A percentile compares a stretch with the other conserved stretches of the same genome.
phyloP scores from a whole-genome alignment of 2,329 filamentous ascomycete species.

The Botryotinia narcissicola region DNA sequence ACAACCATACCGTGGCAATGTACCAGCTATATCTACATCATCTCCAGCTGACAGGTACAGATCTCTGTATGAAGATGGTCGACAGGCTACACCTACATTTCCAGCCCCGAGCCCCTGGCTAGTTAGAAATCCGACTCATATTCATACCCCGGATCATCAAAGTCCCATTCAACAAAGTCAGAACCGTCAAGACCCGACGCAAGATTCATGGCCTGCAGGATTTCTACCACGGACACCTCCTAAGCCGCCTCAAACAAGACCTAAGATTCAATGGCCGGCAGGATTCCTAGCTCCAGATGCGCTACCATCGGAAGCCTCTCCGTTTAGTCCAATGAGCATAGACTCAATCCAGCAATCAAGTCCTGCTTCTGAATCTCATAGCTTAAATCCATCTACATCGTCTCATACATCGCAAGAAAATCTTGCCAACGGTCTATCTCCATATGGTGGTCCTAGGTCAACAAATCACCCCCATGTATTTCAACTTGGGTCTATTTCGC shows the following conservation, averaged over 20 bases:
- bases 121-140: not conserved
- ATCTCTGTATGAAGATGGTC: not conserved
- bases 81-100: not conserved
- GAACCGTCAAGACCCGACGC: not conserved
- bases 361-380: not conserved
- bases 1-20: too few relatives aligned
- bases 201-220: conserved; percentile 14
- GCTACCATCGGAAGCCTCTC: not conserved
- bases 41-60: not conserved
- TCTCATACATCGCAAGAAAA: not conserved
- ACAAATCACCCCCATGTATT: not conserved
- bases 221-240: not conserved
- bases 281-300: conserved; percentile 2
- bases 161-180: not conserved
- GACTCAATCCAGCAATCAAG: not conserved
- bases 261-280: conserved; percentile 7
- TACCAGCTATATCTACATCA: not conserved
- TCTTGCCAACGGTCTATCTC: not conserved
- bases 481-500: not conserved
- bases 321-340: not conserved
- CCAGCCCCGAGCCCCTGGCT: not conserved
- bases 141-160: not conserved
- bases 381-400: not conserved
- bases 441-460: not conserved
- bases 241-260: not conserved